Base-by-base conservation (phyloP, 2,329 filamentous ascomycete genomes). In the Cercospora janseana region DNA sequence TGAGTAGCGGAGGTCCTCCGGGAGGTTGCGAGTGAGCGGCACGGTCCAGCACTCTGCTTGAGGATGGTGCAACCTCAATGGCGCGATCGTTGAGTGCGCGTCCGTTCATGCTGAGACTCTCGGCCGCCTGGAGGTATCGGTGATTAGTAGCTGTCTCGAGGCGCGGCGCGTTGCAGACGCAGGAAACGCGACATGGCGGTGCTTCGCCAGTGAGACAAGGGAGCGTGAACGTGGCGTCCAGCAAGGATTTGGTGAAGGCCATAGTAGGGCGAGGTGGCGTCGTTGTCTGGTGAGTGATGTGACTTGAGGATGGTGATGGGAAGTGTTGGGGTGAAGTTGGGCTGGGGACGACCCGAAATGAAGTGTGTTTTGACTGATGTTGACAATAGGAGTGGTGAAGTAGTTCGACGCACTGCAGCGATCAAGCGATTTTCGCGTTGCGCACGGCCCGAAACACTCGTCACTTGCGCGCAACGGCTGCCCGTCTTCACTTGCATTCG, bases 21-120 rank as follows among this genome's bases (percentile, higher is more conserved):
- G 61, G 60, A 31, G 64, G 64, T 50, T 65, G 63, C 12, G 63
- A 66, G 62, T 96, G 93, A 51, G 91, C 88, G 49, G 93, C 93
- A 61, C 92, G 87, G 71, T 98, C 93, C 52, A 98, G 82, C 45
- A 98, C 93, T 51, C 93, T 86, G 74, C 88, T 94, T n/a, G 89
- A 95, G 6, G 92, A 97, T 7, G 93, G 93, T 4, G 93, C 96
- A 52, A 98, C 93, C 72, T 98, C 93, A 66, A 98, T 97, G 58
- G 93, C 93, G 77, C 97, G 97, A 72, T 98, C 93, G 67, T 97
- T 98, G 54, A 98, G 79, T 46, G 93, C 93, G 65, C 93, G 89
- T 47, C 93, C 93, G 66, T 98, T 98, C 93, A 98, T 98, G 76
- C 93, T 97, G 52, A 98, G 80, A 71, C 89, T 95, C 71, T 98